Evolutionary conservation across 176 grass and related monocot genomes (phyloP), one percentile per base, ranked within the genome.

Genomic region (Triticum monococcum): DNA sequence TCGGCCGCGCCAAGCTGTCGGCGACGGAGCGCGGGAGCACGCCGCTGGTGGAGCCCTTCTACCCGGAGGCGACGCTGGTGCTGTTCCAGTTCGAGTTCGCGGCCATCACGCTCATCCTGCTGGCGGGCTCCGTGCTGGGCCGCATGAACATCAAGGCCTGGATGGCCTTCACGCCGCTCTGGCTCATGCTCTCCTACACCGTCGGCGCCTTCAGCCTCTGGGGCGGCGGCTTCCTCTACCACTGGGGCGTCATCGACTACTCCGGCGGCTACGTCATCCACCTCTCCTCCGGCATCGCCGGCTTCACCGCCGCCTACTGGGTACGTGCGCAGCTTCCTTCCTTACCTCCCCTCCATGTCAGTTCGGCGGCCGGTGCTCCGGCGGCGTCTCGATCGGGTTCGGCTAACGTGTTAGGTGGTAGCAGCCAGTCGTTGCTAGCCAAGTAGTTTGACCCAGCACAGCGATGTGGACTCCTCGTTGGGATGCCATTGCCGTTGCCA

Each of bases 201-300:
- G 92, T 97, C 22, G 92, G 95, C 50, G 95, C 95, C 16, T 97
- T 95, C 59, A 91, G 88, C 89, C 84, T 97, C 61, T 97, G 95
- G 95, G 95, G 95, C 80, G 92, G 95, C 57, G 95, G 95, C 0
- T 97, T 97, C 85, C 92, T 97, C 72, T 97, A 93, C 89, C 92
- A 93, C 78, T 97, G 92, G 95, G 95, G 95, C 71, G 95, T 97
- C 80, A 93, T 97, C 68, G 95, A 97, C 89, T 97, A 97, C 90
- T 95, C 90, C 65, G 95, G 92, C 83, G 95, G 95, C 3, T 97
- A 97, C 86, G 92, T 97, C 83, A 93, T 97, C 68, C 95, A 97
- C 88, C 92, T 97, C 62, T 91, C 95, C 64, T 95, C 95, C 56
- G 95, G 95, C 24, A 78, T 95, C 86, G 84, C 92, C 23, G 95